A percentile compares a stretch with the other conserved stretches of the same genome.
phyloP scores from a whole-genome alignment of 805 yeast species.

The Henningerozyma blattae region DNA sequence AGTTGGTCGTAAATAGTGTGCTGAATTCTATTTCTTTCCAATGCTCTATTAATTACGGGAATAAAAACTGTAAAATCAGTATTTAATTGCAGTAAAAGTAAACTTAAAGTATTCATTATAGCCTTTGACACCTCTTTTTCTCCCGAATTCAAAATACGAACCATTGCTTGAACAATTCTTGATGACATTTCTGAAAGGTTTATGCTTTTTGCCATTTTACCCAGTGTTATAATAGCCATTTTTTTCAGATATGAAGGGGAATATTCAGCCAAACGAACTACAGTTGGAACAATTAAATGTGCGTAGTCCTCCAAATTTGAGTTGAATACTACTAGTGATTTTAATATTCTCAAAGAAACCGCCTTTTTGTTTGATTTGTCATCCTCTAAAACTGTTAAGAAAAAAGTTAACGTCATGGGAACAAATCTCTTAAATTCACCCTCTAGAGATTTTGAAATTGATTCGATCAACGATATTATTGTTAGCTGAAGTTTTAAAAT shows the following conservation, averaged over 20 bases:
- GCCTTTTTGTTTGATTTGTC: constrained; percentile 50
- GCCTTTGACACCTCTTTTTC: constrained; percentile 52
- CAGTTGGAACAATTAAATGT: constrained; percentile 76
- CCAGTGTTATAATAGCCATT: constrained; percentile 73
- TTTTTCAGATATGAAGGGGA: constrained; percentile 47
- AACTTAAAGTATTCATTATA: constrained; percentile 69
- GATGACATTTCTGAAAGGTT: constrained; percentile 80
- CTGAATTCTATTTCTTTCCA: constrained; percentile 52
- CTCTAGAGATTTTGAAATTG: constrained; percentile 74
- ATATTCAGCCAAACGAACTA: constrained; percentile 69
- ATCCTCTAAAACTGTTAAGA: constrained; percentile 65
- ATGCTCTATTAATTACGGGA: constrained; percentile 62
- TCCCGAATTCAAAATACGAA: constrained; percentile 45
- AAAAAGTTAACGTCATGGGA: constrained; percentile 63
- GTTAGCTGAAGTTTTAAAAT: constrained; percentile 58
- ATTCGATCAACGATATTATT: constrained; percentile 68
- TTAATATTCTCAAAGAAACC: constrained; percentile 61
- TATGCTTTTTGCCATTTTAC: constrained; percentile 63
- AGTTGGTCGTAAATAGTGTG: constrained; percentile 70
- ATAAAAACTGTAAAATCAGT: constrained; percentile 75
- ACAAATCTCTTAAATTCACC: constrained; percentile 84
- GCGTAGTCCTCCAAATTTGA: constrained; percentile 78
- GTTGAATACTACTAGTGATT: constrained; percentile 79
- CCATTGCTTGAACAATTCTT: constrained; percentile 74
- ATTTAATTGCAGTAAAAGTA: constrained; percentile 70